Evolutionary conservation across 2,329 filamentous ascomycete species (phyloP).

Genomic region (Graphilbum ipis-grandicollis): DNA sequence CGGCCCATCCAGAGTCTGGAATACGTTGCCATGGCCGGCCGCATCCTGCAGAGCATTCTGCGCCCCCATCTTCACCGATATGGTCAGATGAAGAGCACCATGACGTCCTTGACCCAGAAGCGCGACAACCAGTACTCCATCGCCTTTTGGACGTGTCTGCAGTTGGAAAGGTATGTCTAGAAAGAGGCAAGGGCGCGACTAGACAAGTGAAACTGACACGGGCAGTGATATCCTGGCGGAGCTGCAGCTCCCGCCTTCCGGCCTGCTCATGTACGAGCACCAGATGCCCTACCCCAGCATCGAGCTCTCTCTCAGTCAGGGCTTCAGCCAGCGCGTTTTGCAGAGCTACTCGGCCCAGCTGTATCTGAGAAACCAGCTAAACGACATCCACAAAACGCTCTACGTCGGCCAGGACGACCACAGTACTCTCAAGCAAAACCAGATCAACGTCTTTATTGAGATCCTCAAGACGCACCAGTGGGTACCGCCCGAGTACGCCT

Average conservation of each 20-base stretch:
- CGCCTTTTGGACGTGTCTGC: slow-evolving; percentile 85
- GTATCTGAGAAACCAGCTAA: slow-evolving; percentile 46
- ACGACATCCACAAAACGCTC: slow-evolving; percentile 40
- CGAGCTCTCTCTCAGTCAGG: slow-evolving; percentile 22
- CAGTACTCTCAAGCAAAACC: slow-evolving; percentile 19
- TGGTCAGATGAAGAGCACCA: slow-evolving; percentile 20
- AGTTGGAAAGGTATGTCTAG: slow-evolving; percentile 59
- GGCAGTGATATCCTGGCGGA: slow-evolving; percentile 79
- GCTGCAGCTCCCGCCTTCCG: slow-evolving; percentile 45
- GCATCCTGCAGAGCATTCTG: slow-evolving; percentile 52
- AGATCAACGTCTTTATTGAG: slow-evolving; percentile 24
- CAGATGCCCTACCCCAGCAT: slow-evolving; percentile 51
- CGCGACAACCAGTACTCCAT: slow-evolving; percentile 51
- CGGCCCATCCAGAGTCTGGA: slow-evolving; percentile 71
- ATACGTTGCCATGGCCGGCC: slow-evolving; percentile 38
- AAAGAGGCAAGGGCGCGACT: slow-evolving; percentile 3
- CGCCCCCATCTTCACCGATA: slow-evolving; percentile 44
- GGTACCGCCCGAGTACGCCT: slow-evolving; percentile 34
- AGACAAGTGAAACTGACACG: too few species aligned
- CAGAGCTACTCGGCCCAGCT: slow-evolving; percentile 46
- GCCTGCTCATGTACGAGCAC: slow-evolving; percentile 42
- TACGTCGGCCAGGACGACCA: slow-evolving; percentile 19
- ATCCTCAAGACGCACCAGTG: slow-evolving; percentile 17
- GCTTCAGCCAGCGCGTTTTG: slow-evolving; percentile 29
- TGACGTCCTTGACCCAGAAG: slow-evolving; percentile 18